A percentile compares a stretch with the other conserved stretches of the same genome.
Evolutionary conservation across 441 rosid genomes (phyloP).

Genomic region (Biscutella laevigata): DNA sequence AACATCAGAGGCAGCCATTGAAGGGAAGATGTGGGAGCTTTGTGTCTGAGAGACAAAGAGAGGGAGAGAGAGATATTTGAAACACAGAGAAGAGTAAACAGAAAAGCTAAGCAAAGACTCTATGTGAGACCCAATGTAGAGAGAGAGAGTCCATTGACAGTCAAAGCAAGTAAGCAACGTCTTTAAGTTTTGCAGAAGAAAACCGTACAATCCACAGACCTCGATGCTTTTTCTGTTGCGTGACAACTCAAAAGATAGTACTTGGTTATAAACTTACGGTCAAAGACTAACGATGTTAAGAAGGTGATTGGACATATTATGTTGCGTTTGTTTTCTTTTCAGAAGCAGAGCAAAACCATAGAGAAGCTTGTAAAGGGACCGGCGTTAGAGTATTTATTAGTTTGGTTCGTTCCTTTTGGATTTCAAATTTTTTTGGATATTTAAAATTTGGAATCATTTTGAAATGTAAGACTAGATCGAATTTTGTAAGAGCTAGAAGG

Average conservation of each 20-base stretch:
- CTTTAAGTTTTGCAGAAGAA: not conserved
- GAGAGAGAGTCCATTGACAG: not conserved
- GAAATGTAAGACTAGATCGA: too few relatives aligned
- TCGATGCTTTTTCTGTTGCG: not conserved
- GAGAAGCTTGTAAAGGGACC: too few relatives aligned
- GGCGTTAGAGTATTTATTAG: too few relatives aligned
- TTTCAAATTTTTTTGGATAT: too few relatives aligned
- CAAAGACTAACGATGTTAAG: too few relatives aligned
- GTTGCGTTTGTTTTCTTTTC: too few relatives aligned
- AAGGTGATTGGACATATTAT: too few relatives aligned
- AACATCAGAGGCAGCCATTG: not conserved
- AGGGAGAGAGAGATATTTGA: not conserved
- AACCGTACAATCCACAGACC: not conserved
- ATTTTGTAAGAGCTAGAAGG: conserved; percentile 50
- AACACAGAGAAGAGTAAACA: not conserved
- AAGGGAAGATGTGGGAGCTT: not conserved
- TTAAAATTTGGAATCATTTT: too few relatives aligned
- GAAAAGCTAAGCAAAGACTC: not conserved
- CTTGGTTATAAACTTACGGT: too few relatives aligned
- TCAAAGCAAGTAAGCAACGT: not conserved
- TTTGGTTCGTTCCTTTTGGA: too few relatives aligned
- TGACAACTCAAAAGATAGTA: not conserved
- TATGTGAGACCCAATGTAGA: too few relatives aligned
- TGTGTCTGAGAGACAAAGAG: not conserved
- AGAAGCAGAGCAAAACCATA: too few relatives aligned